Evolutionary conservation across 2,329 filamentous ascomycete species (phyloP), one percentile per base, ranked within the genome.

Genomic region (Kalmusia sp.): DNA sequence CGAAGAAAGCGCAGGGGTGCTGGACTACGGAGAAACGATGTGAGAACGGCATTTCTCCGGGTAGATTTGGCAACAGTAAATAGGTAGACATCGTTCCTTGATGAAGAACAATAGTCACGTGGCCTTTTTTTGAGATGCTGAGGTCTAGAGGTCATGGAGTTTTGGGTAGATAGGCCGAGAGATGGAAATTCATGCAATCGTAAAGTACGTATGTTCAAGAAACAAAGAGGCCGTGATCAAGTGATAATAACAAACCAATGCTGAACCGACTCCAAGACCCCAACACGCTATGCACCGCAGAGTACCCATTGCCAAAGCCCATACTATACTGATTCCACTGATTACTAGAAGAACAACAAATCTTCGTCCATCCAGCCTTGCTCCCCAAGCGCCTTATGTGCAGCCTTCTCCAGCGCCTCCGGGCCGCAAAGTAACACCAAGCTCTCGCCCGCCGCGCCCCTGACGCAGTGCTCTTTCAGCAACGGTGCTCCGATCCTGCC

Each of bases 341-440:
- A 3, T 7, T 24, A 9, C 33, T 57, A 95, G 68, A 95, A 96
- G 74, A 93, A 91, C 61, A 93, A 70, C 61, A 95, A 65, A 69
- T 93, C 85, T 12, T 87, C 83, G 56, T 91, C 87, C 7, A 72
- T 78, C 90, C 91, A 96, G 0, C 90, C 90, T 71, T 88, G 77
- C 11, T 79, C 81, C 49, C 80, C 69, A 63, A 90, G 70, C 22
- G 84, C 82, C 39, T 77, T 70, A 59, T 82, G 82, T 3, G 84
- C 86, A 52, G 80, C 85, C 55, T 86, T 87, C 76, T 96, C 91
- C 78, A 96, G 79, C 3, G 87, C 76, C 61, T 82, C 84, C 0
- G 92, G 92, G 2, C 92, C 92, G 75, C 92, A 96, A 14, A 96
- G 80, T 52, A 96, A 74, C 12, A 91, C 86, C 79, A 96, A 64